Base-by-base conservation (phyloP, 2,329 filamentous ascomycete species). In the Ascocoryne sarcoides region DNA sequence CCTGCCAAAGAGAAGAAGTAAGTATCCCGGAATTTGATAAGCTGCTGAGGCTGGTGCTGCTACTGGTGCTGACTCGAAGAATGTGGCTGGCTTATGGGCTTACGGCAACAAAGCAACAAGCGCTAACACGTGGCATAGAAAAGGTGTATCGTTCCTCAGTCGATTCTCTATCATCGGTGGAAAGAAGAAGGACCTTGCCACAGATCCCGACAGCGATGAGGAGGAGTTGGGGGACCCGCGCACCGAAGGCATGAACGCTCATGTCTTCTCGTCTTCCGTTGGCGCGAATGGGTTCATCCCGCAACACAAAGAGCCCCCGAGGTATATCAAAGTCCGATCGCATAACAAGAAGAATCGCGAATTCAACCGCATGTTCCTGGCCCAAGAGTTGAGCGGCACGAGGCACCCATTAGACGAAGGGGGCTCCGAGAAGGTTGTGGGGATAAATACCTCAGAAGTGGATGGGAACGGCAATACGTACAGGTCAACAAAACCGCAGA, bases 101-200 rank as follows among this genome's bases (percentile, higher is more conserved):
- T 36, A 35, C 31, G 28, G 12, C 26, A 19, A 28, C 34, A 32
- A 9, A 29, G 18, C 23, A 4, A 14, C 28, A 36, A 17, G 40
- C 19, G 37, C 47, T 50, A 42, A 50, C 34, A 33, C 16, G 16
- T 23, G 16, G 17, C 40, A 42, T 55, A 94, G 84, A 62, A 95
- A 95, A 66, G 82, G 84, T 19, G 77, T 83, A 14, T 95, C 88
- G 10, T 95, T 98, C 59, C 75, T 98, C 19, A 93, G 87, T 61
- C 84, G 88, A 40, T 72, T 82, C 40, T 72, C 70, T 53, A 79
- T 96, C 61, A 84, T 85, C 26, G 73, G 75, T 46, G 73, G 71
- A 45, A 88, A 87, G 66, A 93, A 83, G 63, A 87, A 84, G 58
- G 76, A 77, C 45, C 51, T 56, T 12, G 29, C 49, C 32, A 66